Evolutionary conservation across 768 basidiomycete species (phyloP), one percentile per base, ranked within the genome.

Genomic region (Mycena latifolia): DNA sequence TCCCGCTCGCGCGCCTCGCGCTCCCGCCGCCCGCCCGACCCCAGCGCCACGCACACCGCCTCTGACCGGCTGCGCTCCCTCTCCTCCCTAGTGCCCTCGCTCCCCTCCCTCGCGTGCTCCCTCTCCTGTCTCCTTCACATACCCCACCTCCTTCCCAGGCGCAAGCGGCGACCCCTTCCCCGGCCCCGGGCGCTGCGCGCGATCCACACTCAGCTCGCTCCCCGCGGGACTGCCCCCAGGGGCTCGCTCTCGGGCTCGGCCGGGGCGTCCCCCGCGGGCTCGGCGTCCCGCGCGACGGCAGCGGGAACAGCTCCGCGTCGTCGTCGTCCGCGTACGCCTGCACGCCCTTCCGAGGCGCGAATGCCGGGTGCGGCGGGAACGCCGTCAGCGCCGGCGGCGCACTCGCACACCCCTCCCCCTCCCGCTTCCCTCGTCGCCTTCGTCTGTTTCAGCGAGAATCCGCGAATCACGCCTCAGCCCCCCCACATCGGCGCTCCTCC

Each of bases 221-320:
- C 53, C 67, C 39, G 39, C 58, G 12, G 67, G 66, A 15, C 51
- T 59, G 25, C 43, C 43, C 6, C 41, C 52, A 33, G 20, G 58
- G 60, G 15, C 51, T 61, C 15, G n/a, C 14, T 15, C 7, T 43
- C 20, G 41, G 12, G 28, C 37, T n/a, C 41, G n/a, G 20, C 18
- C 1, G 20, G 29, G 57, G 66, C 45, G 66, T 53, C 10, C 18
- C 11, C 18, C 62, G 37, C 28, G 67, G 67, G 28, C 61, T 54
- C 24, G n/a, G n/a, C 7, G 62, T 41, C 24, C 24, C 29, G 27
- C 60, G 61, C 17, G 64, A 62, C 24, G 69, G 69, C n/a, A 70
- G 54, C 10, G 69, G 69, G 54, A 70, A 70, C 18, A 70, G 41
- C 11, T 70, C 64, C 46, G 69, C 61, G 28, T 70, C 69, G 50